These are phyloP conservation scores for Malbranchea zuffiana DNA, from an alignment of 2,329 filamentous ascomycete genomes.

Conservation along the genomic window DNA sequence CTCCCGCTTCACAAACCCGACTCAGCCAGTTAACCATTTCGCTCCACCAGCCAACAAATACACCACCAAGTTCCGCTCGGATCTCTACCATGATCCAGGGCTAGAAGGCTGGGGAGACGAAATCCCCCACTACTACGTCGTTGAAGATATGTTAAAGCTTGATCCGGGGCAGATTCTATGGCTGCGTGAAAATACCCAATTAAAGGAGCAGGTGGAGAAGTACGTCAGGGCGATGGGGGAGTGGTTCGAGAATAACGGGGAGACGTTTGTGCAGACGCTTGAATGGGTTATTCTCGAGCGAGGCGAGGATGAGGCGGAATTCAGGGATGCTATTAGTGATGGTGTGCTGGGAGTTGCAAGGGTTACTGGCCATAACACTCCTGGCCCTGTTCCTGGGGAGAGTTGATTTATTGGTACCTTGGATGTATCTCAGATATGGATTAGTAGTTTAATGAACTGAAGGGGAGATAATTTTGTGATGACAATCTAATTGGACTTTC, in stretches of 20 bases:
- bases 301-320: slow-evolving; percentile 40
- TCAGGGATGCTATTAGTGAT: slow-evolving; percentile 23
- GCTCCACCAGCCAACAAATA: slow-evolving; percentile 24
- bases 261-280: slow-evolving; percentile 51
- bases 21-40: slow-evolving; percentile 10
- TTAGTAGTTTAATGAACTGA: too few relatives aligned
- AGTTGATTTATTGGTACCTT: too few relatives aligned
- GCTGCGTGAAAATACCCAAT: slow-evolving; percentile 45
- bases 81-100: slow-evolving; percentile 42
- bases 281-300: slow-evolving; percentile 46
- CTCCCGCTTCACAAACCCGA: slow-evolving; percentile 5
- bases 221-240: slow-evolving; percentile 44
- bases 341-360: slow-evolving; percentile 25
- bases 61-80: slow-evolving; percentile 38
- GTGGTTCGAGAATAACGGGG: slow-evolving; percentile 54
- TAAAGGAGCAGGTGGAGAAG: slow-evolving; percentile 47
- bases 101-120: slow-evolving; percentile 56
- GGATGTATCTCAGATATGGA: too few relatives aligned
- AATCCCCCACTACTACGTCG: slow-evolving; percentile 51
- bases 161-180: slow-evolving; percentile 50
- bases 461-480: too few relatives aligned
- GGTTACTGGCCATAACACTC: slow-evolving; percentile 3
- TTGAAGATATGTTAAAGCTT: slow-evolving; percentile 55
- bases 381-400: not conserved
- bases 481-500: too few relatives aligned